phyloP scores from a whole-genome alignment of 768 basidiomycete species.

The Hemileccinum rubropunctum region DNA sequence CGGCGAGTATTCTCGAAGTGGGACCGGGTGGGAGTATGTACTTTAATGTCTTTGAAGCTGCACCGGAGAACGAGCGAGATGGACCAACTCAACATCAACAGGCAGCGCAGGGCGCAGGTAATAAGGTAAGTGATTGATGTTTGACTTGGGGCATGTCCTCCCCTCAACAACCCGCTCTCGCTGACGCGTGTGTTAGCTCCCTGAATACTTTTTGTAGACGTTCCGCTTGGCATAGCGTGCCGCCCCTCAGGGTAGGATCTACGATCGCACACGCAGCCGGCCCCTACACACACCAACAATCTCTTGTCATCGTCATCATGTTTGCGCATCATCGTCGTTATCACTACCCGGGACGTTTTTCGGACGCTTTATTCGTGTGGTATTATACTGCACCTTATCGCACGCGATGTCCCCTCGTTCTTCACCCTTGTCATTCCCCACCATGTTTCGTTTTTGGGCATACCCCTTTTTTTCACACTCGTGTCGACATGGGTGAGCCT shows the following conservation, averaged over 20 bases:
- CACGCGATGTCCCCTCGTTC: too few relatives aligned
- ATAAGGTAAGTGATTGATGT: conserved; percentile 52
- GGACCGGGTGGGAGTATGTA: conserved; percentile 84
- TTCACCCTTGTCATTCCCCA: too few relatives aligned
- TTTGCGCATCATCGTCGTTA: not conserved
- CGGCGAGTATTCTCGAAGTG: conserved; percentile 94
- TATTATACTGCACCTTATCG: too few relatives aligned
- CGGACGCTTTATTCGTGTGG: not conserved
- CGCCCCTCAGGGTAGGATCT: conserved; percentile 4
- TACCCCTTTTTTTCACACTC: not conserved
- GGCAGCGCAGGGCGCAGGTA: conserved; percentile 63
- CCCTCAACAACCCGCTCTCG: not conserved
- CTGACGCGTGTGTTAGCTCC: conserved; percentile 46
- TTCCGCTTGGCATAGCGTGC: not conserved
- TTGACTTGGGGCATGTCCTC: not conserved
- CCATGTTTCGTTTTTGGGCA: not conserved
- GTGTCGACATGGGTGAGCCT: not conserved
- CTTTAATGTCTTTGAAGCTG: conserved; percentile 98
- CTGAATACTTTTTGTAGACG: conserved; percentile 70
- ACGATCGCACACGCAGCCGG: conserved; percentile 1
- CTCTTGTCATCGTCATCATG: conserved; percentile 6
- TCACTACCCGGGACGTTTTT: conserved; percentile 1
- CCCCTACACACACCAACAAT: not conserved
- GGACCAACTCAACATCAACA: conserved; percentile 71
- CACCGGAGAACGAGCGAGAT: conserved; percentile 95